Percentiles rank a stretch among this genome's conserved stretches.
phyloP scores from a whole-genome alignment of 164 flowering plant genomes.

The Kingdonia uniflora region DNA sequence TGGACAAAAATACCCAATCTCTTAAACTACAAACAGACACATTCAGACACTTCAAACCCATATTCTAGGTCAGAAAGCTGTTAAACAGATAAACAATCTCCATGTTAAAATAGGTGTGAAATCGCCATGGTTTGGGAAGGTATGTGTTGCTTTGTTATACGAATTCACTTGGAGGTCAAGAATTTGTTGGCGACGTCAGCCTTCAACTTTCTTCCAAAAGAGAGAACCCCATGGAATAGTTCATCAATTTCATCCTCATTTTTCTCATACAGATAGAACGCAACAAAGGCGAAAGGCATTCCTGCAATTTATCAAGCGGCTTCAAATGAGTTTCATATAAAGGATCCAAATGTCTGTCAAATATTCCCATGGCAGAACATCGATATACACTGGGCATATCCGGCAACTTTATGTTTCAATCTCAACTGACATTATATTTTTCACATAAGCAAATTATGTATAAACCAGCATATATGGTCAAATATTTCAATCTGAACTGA shows the following conservation, averaged over 20 bases:
- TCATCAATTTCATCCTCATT: constrained; percentile 69
- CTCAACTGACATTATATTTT: neutral
- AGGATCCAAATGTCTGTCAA: neutral
- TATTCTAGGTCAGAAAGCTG: too few species aligned
- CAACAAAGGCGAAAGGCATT: constrained; percentile 39
- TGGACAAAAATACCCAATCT: too few species aligned
- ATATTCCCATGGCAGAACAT: neutral
- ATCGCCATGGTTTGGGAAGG: too few species aligned
- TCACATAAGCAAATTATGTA: too few species aligned
- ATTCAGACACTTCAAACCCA: too few species aligned
- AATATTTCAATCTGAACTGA: too few species aligned
- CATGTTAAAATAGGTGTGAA: too few species aligned
- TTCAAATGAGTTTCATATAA: neutral
- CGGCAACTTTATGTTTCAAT: neutral
- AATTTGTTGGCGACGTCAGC: constrained; percentile 27
- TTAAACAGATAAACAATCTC: too few species aligned
- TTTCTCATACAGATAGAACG: constrained; percentile 60
- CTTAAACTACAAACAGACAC: too few species aligned
- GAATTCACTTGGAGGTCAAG: constrained; percentile 13
- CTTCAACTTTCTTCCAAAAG: constrained; percentile 33
- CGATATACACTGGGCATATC: neutral
- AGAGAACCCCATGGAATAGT: constrained; percentile 23
- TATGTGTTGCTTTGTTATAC: neutral
- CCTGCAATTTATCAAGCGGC: constrained; percentile 29
- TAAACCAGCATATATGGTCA: too few species aligned